Evolutionary conservation across 495 filamentous ascomycete genomes (phyloP).

Genomic region (Copromyces sp.): DNA sequence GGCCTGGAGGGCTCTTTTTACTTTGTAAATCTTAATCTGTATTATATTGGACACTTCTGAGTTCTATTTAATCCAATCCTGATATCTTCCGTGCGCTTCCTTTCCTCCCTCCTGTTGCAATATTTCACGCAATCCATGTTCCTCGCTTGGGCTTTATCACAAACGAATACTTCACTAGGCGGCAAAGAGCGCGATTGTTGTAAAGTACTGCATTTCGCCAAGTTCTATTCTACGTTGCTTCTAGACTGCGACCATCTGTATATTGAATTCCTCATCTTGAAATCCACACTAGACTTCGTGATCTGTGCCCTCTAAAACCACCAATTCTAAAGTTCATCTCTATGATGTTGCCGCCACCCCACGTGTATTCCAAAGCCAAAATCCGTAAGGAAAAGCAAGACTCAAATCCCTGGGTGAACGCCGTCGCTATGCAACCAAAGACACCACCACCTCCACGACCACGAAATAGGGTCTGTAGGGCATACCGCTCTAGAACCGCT

Average conservation of each 20-base stretch:
- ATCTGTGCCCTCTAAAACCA: background rate
- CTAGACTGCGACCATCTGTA: background rate
- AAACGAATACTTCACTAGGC: background rate
- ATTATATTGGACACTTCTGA: background rate
- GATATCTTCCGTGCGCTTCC: background rate
- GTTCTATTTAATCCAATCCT: background rate
- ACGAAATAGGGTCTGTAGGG: background rate
- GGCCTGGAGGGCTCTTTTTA: background rate
- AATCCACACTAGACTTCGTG: background rate
- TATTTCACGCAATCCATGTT: background rate
- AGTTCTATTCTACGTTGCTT: background rate
- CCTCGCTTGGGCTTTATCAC: background rate
- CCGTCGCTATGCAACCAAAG: conserved; percentile 16
- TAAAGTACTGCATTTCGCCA: background rate
- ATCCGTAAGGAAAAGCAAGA: background rate
- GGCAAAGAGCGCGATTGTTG: background rate
- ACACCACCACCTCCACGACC: background rate
- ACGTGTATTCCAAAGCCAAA: background rate
- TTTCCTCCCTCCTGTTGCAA: background rate
- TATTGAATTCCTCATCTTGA: background rate
- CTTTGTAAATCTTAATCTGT: background rate
- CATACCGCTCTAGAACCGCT: background rate
- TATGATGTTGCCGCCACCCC: background rate
- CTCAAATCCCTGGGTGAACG: conserved; percentile 2
- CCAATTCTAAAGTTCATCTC: background rate